phyloP scores from a whole-genome alignment of 2,329 filamentous ascomycete genomes.

The Nectriaceae sp. region DNA sequence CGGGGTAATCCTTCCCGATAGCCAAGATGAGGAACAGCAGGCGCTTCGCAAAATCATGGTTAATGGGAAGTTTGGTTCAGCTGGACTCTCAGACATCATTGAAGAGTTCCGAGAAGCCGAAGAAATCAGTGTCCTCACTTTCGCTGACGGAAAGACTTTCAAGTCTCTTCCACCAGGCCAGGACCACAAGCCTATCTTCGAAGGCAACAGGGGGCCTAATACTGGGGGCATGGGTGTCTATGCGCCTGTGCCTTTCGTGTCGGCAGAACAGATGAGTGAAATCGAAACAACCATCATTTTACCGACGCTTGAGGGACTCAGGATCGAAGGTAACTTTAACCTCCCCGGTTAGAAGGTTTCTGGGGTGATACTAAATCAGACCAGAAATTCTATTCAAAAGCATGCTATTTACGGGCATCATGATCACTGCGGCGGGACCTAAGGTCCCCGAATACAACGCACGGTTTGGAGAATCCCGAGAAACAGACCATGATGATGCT shows the following conservation, averaged over 20 bases:
- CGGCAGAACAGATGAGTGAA: slow-evolving; percentile 51
- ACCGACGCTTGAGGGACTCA: slow-evolving; percentile 66
- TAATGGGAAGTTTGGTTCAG: slow-evolving; percentile 63
- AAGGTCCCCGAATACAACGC: slow-evolving; percentile 89
- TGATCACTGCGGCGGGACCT: slow-evolving; percentile 76
- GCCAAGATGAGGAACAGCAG: slow-evolving; percentile 60
- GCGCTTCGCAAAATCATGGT: slow-evolving; percentile 71
- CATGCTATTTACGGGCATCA: slow-evolving; percentile 78
- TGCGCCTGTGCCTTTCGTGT: slow-evolving; percentile 61
- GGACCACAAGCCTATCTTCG: slow-evolving; percentile 71
- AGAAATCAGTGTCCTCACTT: slow-evolving; percentile 68
- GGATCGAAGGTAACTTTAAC: slow-evolving; percentile 56
- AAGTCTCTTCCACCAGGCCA: slow-evolving; percentile 69
- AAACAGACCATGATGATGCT: slow-evolving; percentile 80
- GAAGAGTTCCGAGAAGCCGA: slow-evolving; percentile 72
- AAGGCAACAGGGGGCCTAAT: slow-evolving; percentile 69
- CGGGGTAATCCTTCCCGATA: slow-evolving; percentile 45
- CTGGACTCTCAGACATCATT: slow-evolving; percentile 71
- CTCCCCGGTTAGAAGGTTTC: too few species aligned
- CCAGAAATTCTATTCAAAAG: too few species aligned
- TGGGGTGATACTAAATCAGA: too few species aligned
- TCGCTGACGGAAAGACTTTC: slow-evolving; percentile 67
- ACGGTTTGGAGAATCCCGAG: slow-evolving; percentile 84
- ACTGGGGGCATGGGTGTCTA: slow-evolving; percentile 80
- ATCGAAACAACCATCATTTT: slow-evolving; percentile 62